Conservation (phyloP, 352 stramenopile species). For the Blastocystis sp. region DNA sequence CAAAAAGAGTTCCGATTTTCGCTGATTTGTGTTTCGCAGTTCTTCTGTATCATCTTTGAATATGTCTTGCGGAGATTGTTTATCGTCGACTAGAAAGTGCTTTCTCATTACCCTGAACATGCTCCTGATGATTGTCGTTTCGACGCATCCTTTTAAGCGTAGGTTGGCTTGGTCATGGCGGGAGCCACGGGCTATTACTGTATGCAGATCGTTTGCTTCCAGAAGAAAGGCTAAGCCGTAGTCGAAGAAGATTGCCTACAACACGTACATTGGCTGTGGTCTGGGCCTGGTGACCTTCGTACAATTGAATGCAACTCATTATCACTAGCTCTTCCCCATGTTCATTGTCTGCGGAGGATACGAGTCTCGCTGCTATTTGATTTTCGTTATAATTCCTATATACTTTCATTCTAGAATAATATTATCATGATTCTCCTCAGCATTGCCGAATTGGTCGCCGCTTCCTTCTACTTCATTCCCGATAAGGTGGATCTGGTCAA, state of each 20-base stretch:
- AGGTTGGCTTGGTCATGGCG: conserved; percentile 40
- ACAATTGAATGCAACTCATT: neutral
- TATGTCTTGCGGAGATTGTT: conserved; percentile 45
- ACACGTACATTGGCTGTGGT: conserved; percentile 38
- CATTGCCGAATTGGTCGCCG: conserved; percentile 16
- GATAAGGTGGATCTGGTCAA: neutral
- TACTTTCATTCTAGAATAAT: conserved; percentile 9
- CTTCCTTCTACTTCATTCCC: neutral
- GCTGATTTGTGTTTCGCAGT: neutral
- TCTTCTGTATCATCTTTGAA: neutral
- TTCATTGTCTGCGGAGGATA: conserved; percentile 44
- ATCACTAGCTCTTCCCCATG: conserved; percentile 28
- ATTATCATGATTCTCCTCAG: conserved; percentile 44
- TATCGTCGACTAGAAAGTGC: conserved; percentile 17
- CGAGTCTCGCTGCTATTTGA: conserved; percentile 17
- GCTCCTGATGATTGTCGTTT: conserved; percentile 40
- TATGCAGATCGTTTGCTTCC: neutral
- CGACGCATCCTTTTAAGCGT: neutral
- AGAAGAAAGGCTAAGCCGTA: neutral
- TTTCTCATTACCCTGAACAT: conserved; percentile 13
- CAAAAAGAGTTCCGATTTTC: no score
- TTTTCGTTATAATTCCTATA: neutral
- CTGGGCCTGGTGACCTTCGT: conserved; percentile 44
- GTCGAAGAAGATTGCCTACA: conserved; percentile 1
- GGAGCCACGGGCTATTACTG: conserved; percentile 32